Conservation (phyloP, 345 rosid genomes). For the Alliaria petiolata region DNA sequence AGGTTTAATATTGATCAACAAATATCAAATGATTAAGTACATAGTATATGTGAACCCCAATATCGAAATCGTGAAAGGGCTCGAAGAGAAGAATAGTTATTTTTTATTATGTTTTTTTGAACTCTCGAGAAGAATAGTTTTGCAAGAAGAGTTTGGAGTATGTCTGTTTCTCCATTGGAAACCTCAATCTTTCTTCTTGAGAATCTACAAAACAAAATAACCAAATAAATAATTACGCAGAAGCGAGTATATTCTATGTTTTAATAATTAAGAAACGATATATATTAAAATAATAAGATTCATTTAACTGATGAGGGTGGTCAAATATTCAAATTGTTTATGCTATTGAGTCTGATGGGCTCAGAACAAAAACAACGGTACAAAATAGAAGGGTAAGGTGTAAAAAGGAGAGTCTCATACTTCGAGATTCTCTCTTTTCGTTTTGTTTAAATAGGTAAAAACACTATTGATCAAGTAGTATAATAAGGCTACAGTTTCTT, state of each 20-base stretch:
- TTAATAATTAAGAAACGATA: background rate
- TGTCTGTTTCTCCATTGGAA: slow-evolving; percentile 35
- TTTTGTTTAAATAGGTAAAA: slow-evolving; percentile 13
- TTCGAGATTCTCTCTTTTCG: slow-evolving; percentile 30
- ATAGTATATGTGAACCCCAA: background rate
- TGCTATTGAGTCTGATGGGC: slow-evolving; percentile 5
- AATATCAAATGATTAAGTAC: background rate
- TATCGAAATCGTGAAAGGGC: slow-evolving; percentile 26
- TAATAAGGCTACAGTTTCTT: background rate
- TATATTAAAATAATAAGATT: background rate
- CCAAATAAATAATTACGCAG: slow-evolving; percentile 1
- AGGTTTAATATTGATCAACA: background rate
- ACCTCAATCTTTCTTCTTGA: slow-evolving; percentile 26
- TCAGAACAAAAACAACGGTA: slow-evolving; percentile 20
- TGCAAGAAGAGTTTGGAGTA: slow-evolving; percentile 28
- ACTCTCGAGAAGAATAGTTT: slow-evolving; percentile 27
- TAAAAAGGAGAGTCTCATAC: slow-evolving; percentile 16
- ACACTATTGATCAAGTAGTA: background rate
- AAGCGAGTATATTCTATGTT: slow-evolving; percentile 1
- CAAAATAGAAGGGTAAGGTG: slow-evolving; percentile 21
- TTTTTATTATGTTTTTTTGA: too few species aligned
- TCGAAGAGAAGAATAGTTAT: slow-evolving; percentile 28
- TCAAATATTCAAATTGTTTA: slow-evolving; percentile 14
- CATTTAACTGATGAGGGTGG: slow-evolving; percentile 2
- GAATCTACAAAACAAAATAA: slow-evolving; percentile 24